Evolutionary conservation across 805 yeast species (phyloP).

Genomic region (Saccharomycopsis amapae): DNA sequence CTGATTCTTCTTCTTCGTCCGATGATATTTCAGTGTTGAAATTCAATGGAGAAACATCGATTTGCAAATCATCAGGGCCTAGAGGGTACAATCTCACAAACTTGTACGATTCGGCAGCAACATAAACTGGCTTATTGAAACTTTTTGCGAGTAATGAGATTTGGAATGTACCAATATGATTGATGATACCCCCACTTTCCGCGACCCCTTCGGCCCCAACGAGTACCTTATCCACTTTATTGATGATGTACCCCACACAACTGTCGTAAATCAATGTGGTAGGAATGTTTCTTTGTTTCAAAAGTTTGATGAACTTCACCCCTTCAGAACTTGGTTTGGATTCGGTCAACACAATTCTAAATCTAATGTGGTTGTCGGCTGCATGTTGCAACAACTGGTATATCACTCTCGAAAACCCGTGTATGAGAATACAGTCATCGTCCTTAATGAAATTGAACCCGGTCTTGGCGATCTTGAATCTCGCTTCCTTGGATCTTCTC

Average conservation of each 20-base stretch:
- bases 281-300: constrained; percentile 72
- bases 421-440: constrained; percentile 85
- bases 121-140: constrained; percentile 89
- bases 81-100: constrained; percentile 94
- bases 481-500: constrained; percentile 82
- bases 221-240: constrained; percentile 84
- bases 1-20: constrained; percentile 24
- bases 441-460: constrained; percentile 89
- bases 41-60: constrained; percentile 40
- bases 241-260: constrained; percentile 88
- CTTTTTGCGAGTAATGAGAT: constrained; percentile 87
- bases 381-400: constrained; percentile 69
- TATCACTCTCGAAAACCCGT: constrained; percentile 89
- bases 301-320: constrained; percentile 55
- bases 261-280: constrained; percentile 83
- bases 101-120: constrained; percentile 90
- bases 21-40: constrained; percentile 30
- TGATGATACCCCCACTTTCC: constrained; percentile 96
- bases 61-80: constrained; percentile 85
- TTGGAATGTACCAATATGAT: constrained; percentile 91
- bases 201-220: constrained; percentile 99
- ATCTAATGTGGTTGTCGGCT: constrained; percentile 61
- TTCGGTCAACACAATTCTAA: constrained; percentile 87
- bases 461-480: constrained; percentile 78
- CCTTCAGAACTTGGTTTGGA: constrained; percentile 74